Conservation (phyloP, 169 alveolate genomes). For the Miamiensis avidus region DNA sequence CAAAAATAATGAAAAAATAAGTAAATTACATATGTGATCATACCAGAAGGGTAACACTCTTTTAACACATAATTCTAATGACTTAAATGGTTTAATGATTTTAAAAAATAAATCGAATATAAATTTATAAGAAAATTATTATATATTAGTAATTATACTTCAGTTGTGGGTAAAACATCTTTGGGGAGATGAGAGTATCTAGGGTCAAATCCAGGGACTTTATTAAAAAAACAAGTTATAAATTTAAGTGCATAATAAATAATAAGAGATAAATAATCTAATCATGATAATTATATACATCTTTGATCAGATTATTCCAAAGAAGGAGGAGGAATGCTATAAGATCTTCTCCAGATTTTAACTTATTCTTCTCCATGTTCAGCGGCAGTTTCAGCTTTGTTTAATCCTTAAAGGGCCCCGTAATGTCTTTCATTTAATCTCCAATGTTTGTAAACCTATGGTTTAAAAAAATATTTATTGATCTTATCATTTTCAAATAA, state of each 20-base stretch:
- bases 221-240: conserved; percentile 2
- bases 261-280: conserved; percentile 1
- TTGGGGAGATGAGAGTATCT: conserved; percentile 87
- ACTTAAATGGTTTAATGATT: conserved; percentile 16
- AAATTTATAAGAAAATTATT: too few species aligned
- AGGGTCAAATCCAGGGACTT: conserved; percentile 89
- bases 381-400: conserved; percentile 96
- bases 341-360: conserved; percentile 96
- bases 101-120: too few species aligned
- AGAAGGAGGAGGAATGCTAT: conserved; percentile 98
- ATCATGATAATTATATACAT: conserved; percentile 34
- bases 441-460: conserved; percentile 28
- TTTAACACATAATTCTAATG: conserved; percentile 93
- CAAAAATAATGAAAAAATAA: too few species aligned
- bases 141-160: conserved; percentile 39
- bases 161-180: conserved; percentile 95
- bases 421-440: conserved; percentile 97
- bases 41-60: conserved; percentile 97
- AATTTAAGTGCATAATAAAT: neutral
- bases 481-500: too few species aligned
- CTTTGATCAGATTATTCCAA: conserved; percentile 87
- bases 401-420: conserved; percentile 97
- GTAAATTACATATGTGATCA: conserved; percentile 72
- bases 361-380: conserved; percentile 97
- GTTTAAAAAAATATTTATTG: neutral